A percentile compares a stretch with the other conserved stretches of the same genome.
These are phyloP conservation scores for Phlebopus sp. DNA, from an alignment of 1,284 basidiomycete species.

Conservation along the genomic window DNA sequence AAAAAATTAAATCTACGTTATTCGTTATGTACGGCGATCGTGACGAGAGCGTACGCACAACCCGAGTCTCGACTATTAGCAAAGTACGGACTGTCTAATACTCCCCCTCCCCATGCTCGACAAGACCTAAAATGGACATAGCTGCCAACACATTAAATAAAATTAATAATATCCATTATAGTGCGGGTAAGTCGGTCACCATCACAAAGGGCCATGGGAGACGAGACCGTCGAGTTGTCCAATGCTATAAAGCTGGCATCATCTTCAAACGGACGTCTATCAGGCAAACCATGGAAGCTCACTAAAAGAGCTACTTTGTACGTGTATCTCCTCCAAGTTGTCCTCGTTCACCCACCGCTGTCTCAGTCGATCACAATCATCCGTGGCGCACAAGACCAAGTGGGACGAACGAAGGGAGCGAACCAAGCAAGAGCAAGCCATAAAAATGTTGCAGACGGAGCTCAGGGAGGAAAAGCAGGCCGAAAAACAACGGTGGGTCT, in stretches of 20 bases:
- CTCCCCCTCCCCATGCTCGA: no score
- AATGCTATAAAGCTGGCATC: constrained; percentile 40
- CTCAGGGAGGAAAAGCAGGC: constrained; percentile 73
- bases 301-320: constrained; percentile 64
- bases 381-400: constrained; percentile 61
- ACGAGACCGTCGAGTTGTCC: constrained; percentile 2
- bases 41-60: no score
- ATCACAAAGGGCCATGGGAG: background rate
- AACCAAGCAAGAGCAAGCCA: constrained; percentile 58
- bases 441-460: constrained; percentile 69
- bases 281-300: constrained; percentile 68
- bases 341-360: constrained; percentile 8
- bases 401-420: constrained; percentile 71
- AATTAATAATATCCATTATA: no score
- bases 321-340: constrained; percentile 17
- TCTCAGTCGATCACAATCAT: constrained; percentile 65
- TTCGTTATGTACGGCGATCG: no score
- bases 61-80: no score
- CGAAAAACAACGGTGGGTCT: constrained; percentile 55
- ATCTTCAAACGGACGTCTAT: constrained; percentile 58
- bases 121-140: no score
- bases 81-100: no score
- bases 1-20: no score
- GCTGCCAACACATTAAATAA: background rate
- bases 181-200: no score